Conservation (phyloP, 768 basidiomycete species). For the Lentinula lateritia region DNA sequence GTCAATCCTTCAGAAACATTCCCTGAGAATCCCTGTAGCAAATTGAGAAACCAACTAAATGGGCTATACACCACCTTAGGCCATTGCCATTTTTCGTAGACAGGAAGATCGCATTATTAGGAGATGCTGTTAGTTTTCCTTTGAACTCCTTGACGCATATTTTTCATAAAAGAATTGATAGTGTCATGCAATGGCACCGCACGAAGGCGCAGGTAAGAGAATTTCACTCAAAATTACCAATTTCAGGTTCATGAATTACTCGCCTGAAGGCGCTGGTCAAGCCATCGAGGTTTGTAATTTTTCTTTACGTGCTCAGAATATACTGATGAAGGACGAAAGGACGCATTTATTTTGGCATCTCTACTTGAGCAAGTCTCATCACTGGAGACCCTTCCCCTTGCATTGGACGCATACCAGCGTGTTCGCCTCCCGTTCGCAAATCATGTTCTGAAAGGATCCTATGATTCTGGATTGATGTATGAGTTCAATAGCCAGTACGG, state of each 20-base stretch:
- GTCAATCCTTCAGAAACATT: background rate
- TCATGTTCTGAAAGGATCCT: constrained; percentile 23
- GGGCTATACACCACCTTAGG: constrained; percentile 31
- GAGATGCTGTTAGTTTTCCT: constrained; percentile 31
- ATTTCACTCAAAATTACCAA: background rate
- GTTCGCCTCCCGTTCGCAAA: constrained; percentile 31
- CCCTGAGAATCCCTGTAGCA: constrained; percentile 14
- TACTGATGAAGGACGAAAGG: constrained; percentile 10
- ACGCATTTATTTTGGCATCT: constrained; percentile 20
- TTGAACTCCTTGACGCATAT: background rate
- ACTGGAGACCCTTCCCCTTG: constrained; percentile 13
- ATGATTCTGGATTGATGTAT: constrained; percentile 30
- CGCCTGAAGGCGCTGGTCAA: constrained; percentile 21
- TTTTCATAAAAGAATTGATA: background rate
- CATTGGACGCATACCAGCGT: constrained; percentile 25
- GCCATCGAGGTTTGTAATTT: constrained; percentile 21
- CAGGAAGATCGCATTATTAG: constrained; percentile 34
- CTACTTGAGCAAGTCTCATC: constrained; percentile 15
- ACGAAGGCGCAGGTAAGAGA: constrained; percentile 12
- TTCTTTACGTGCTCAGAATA: background rate
- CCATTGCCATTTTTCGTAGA: constrained; percentile 30
- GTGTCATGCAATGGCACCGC: constrained; percentile 24
- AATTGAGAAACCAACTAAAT: constrained; percentile 26
- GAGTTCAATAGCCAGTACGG: constrained; percentile 27
- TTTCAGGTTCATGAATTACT: background rate